Evolutionary conservation across 768 basidiomycete genomes (phyloP).

Genomic region (Boletus patriciae): DNA sequence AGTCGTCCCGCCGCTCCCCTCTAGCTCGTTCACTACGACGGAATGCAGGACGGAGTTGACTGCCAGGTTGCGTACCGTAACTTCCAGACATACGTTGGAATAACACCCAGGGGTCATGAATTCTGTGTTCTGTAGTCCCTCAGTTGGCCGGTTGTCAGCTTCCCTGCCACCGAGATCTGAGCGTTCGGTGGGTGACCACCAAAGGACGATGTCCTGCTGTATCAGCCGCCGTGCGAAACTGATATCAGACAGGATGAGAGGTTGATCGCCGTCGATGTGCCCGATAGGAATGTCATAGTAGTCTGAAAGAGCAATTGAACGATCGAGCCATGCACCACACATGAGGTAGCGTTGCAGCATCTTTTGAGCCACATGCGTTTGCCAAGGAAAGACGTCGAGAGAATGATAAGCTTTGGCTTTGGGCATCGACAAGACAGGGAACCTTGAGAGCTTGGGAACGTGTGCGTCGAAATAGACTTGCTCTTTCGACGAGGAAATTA

Average conservation of each 20-base stretch:
- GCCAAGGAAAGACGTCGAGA: conserved; percentile 87
- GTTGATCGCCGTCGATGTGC: conserved; percentile 88
- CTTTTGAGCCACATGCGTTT: conserved; percentile 74
- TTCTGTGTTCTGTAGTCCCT: conserved; percentile 82
- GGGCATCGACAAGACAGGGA: conserved; percentile 88
- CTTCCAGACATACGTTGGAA: conserved; percentile 88
- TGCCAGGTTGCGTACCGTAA: conserved; percentile 88
- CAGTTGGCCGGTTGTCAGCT: conserved; percentile 72
- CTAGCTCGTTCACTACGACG: conserved; percentile 93
- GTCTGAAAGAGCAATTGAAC: conserved; percentile 73
- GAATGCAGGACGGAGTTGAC: conserved; percentile 94
- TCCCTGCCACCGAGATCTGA: conserved; percentile 95
- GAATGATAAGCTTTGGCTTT: conserved; percentile 72
- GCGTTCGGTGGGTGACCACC: conserved; percentile 91
- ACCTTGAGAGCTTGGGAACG: conserved; percentile 70
- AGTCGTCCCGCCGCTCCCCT: conserved; percentile 90
- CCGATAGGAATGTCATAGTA: conserved; percentile 94
- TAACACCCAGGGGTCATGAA: conserved; percentile 85
- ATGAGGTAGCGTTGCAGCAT: conserved; percentile 83
- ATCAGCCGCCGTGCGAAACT: conserved; percentile 85
- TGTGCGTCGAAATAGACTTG: conserved; percentile 76
- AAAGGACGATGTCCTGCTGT: conserved; percentile 87
- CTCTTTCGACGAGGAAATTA: conserved; percentile 86
- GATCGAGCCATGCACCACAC: conserved; percentile 77
- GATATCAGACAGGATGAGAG: conserved; percentile 85